Evolutionary conservation across 108 stramenopile genomes (phyloP), one percentile per base, ranked within the genome.

Genomic region (Mediolabrus comicus): DNA sequence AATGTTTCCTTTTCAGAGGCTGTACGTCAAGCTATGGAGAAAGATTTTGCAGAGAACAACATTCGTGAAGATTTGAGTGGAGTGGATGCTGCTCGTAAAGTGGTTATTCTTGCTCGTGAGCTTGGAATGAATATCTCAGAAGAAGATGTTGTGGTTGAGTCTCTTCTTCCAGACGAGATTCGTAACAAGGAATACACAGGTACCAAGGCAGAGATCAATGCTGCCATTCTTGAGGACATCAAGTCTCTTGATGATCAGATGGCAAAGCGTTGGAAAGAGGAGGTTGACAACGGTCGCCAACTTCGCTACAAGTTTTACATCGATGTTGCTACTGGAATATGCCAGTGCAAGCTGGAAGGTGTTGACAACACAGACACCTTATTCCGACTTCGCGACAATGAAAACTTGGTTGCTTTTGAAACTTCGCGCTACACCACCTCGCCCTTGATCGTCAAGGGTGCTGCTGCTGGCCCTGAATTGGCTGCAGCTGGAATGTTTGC

Each of bases 401-500:
- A 89, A 59, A 89, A 88, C 62, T 75, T 85, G 69, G 83, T 86
- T 9, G 76, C 87, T 1, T 85, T 86, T 56, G 84, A 85, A 49
- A 87, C 89, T 0, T 62, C 75, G 28, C 83, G 91, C 29, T 90
- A 88, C 67, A 77, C 74, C 10, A 71, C 85, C 3, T 86, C 90
- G 8, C 94, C 94, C 4, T 62, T 94, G 64, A 89, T 93, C 60
- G 76, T 95, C 26, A 92, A 93, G 74, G 94, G 92, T 28, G 88
- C 94, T 34, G 87, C 92, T 29, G 91, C 92, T 10, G 90, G 91
- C 12, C 86, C 94, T 11, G 87, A 89, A 22, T 71, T 89, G 19
- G 82, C 91, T 11, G 92, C 94, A 26, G 67, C 92, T 49, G 95
- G 92, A 14, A 86, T 95, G 53, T 87, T 95, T 58, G 86, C 92